Base-by-base conservation (phyloP, 1,284 basidiomycete genomes). In the Pseudozyma thailandica region DNA sequence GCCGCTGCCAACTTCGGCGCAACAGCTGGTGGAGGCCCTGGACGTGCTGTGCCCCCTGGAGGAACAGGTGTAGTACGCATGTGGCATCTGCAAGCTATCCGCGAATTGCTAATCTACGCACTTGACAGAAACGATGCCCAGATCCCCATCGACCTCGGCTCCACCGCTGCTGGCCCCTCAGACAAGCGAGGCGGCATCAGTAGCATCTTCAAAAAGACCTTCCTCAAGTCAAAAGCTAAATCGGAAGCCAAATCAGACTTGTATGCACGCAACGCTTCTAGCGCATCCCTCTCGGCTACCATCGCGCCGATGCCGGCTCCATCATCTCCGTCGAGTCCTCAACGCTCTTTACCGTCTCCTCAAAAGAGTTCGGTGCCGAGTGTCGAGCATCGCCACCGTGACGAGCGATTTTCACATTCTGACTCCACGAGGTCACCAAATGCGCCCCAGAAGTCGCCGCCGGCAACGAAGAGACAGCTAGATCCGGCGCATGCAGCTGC, bases 61-160 rank as follows among this genome's bases (percentile, higher is more conserved):
- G 68, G 70, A 9, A 60, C 48, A 5, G 76, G 76, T 6, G 39
- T 50, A 5, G 72, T 78, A 1, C 33, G 70, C 8, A 78, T 78
- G 76, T 78, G 76, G 76, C 74, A 72, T 43, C 50, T 78, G 25
- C 68, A 78, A 42, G 68, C 63, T 8, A 54, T 78, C 21, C 48
- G 63, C 4, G 65, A 74, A 48, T 47, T 77, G n/a, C 50, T 75
- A 0, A 20, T 58, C 12, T 74, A 69, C 20, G 74, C 72, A 3
- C 53, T 78, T 23, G 76, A 78, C 42, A 49, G 50, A 43, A 26
- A 52, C 16, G 50, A 64, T n/a, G 61, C 61, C 12, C 54, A 58
- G 30, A n/a, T 53, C 12, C 73, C 74, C 1, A 56, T 76, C 26
- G 44, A 76, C 41, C 56, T 75, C 18, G 42, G 59, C 6, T n/a